These are phyloP conservation scores for Domatiomyces globalis DNA, from an alignment of 2,329 filamentous ascomycete species.

Conservation along the genomic window DNA sequence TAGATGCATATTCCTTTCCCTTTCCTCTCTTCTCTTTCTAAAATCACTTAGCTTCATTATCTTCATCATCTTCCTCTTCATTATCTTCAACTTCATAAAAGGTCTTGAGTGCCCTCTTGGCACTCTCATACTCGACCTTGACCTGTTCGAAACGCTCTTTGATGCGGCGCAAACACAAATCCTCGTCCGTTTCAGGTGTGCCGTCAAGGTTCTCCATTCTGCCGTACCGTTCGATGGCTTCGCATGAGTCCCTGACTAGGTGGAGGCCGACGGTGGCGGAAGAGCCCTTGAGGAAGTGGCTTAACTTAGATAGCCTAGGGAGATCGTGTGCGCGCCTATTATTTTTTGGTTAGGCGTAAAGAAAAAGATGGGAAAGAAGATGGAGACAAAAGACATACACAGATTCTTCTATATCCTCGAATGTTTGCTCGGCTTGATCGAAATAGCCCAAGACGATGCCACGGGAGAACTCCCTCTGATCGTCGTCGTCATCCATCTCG, in stretches of 20 bases:
- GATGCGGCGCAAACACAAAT: conserved; percentile 56
- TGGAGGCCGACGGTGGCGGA: conserved; percentile 83
- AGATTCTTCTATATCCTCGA: conserved; percentile 64
- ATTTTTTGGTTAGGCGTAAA: conserved; percentile 2
- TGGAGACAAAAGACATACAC: conserved; percentile 42
- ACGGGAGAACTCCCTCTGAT: conserved; percentile 72
- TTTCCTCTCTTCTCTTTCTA: not conserved
- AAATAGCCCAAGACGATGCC: conserved; percentile 89
- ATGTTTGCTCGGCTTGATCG: conserved; percentile 75
- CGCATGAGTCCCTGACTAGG: conserved; percentile 84
- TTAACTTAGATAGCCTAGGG: conserved; percentile 67
- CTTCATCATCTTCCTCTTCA: not conserved
- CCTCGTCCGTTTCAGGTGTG: conserved; percentile 49
- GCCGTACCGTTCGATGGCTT: conserved; percentile 91
- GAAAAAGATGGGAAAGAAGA: not conserved
- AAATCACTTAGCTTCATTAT: not conserved
- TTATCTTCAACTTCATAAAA: conserved; percentile 51
- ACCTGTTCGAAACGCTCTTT: conserved; percentile 54
- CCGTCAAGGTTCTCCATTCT: conserved; percentile 69
- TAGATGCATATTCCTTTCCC: not conserved
- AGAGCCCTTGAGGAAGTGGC: conserved; percentile 94
- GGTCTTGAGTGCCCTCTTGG: conserved; percentile 52
- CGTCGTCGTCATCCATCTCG: conserved; percentile 82
- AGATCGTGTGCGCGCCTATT: conserved; percentile 55
- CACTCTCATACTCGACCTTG: conserved; percentile 62